Evolutionary conservation across 768 basidiomycete genomes (phyloP), one percentile per base, ranked within the genome.

Genomic region (Guyanaporus albipodus): DNA sequence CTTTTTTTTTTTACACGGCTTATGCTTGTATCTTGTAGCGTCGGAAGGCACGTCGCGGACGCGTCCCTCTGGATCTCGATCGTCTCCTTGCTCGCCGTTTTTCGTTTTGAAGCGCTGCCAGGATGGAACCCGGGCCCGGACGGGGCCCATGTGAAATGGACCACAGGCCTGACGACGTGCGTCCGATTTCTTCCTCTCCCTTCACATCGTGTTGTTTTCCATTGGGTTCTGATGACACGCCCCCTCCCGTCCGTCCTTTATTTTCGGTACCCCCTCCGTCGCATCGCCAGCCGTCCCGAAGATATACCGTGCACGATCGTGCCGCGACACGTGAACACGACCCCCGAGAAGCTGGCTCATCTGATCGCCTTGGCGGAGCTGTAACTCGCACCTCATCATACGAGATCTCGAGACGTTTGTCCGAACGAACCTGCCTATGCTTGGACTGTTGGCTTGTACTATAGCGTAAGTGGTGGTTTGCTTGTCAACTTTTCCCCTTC

Each of bases 21-120:
- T 28, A 28, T 28, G 7, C 27, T 28, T 28, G 14, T 14, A 28
- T 9, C 0, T 0, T 8, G 57, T n/a, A 75, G 74, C 46, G 70
- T 74, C 17, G 77, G 76, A 26, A 57, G 66, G 21, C 50, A 71
- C 43, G 58, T 79, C 27, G 74, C 70, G 0, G 67, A 73, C n/a
- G 59, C 68, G 7, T 67, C 67, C 12, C 49, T 73, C 12, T 67
- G 64, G 52, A 58, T 61, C 42, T 40, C 55, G 28, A 54, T 67
- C 32, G 55, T 59, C 9, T 51, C 54, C 6, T 37, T 59, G 36
- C 49, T 64, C 8, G 49, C 51, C 12, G 40, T 55, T 4, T 59
- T 64, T 37, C 41, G 43, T 2, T 40, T 55, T 29, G 47, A 55
- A 31, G 49, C 44, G 8, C 22, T 23, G n/a, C 38, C 52, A 9